phyloP scores from a whole-genome alignment of 2,329 filamentous ascomycete species.

The Paramyrothecium roridum region DNA sequence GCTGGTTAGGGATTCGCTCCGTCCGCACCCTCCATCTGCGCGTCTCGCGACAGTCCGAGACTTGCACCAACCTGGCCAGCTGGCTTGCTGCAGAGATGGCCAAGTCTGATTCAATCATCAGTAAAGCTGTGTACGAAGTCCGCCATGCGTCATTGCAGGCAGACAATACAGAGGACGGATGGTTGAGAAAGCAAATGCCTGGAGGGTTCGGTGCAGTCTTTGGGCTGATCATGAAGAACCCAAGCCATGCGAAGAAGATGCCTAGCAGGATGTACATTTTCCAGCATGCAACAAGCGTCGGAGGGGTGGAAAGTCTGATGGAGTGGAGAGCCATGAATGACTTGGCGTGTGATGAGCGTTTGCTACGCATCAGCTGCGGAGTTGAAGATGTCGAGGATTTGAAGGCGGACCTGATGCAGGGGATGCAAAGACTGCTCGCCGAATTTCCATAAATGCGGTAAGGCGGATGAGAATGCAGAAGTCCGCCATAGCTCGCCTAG shows the following conservation, averaged over 20 bases:
- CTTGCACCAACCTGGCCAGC: too few relatives aligned
- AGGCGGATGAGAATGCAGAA: too few relatives aligned
- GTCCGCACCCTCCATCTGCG: constrained; percentile 82
- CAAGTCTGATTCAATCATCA: too few relatives aligned
- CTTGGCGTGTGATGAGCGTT: constrained; percentile 61
- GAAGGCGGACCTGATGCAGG: constrained; percentile 74
- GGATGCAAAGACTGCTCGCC: too few relatives aligned
- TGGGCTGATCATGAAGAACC: constrained; percentile 62
- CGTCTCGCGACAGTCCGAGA: constrained; percentile 72
- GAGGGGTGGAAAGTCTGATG: constrained; percentile 91
- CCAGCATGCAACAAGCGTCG: constrained; percentile 91
- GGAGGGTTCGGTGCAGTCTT: constrained; percentile 89
- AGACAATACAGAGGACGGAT: constrained; percentile 54
- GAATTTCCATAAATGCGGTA: too few relatives aligned
- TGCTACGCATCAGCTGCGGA: constrained; percentile 82
- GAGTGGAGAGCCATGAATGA: constrained; percentile 96
- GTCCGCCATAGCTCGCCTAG: too few relatives aligned
- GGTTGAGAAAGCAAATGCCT: constrained; percentile 87
- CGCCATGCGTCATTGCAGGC: constrained; percentile 79
- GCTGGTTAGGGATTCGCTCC: constrained; percentile 87
- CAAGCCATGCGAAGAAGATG: constrained; percentile 60
- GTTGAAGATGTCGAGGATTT: constrained; percentile 86
- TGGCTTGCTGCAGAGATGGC: too few relatives aligned
- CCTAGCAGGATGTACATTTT: constrained; percentile 80
- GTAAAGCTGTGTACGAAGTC: constrained; percentile 56